Evolutionary conservation across 352 stramenopile genomes (phyloP).

Genomic region (Thraustochytrium striatum): DNA sequence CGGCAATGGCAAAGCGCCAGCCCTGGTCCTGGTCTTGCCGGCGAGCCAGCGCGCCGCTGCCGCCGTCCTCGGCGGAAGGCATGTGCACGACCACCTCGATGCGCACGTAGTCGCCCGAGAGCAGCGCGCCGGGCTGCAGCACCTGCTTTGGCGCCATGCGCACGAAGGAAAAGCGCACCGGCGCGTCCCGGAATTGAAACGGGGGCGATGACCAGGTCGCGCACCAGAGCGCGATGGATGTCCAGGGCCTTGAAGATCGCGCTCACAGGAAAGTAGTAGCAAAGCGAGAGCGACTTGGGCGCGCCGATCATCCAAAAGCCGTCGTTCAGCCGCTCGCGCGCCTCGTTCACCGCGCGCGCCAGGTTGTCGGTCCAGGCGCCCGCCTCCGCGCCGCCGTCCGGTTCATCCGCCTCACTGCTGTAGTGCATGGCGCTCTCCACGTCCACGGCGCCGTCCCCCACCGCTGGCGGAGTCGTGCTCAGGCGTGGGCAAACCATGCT

Average conservation of each 20-base stretch:
- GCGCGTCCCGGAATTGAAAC: conserved; percentile 15
- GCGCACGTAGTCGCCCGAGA: conserved; percentile 6
- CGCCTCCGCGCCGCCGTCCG: too few species aligned
- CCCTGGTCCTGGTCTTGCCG: background rate
- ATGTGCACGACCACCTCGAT: conserved; percentile 7
- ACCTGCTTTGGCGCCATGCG: conserved; percentile 13
- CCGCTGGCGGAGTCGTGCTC: background rate
- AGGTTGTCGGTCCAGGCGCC: background rate
- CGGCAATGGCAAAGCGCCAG: conserved; percentile 14
- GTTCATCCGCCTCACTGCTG: too few species aligned
- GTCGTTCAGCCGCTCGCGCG: conserved; percentile 15
- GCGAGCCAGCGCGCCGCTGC: background rate
- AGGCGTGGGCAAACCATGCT: background rate
- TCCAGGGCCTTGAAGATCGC: conserved; percentile 30
- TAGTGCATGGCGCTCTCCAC: too few species aligned
- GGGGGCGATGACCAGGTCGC: conserved; percentile 29
- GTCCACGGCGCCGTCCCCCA: background rate
- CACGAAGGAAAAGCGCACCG: conserved; percentile 25
- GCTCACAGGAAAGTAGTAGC: conserved; percentile 22
- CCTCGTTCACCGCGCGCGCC: background rate
- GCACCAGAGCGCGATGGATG: conserved; percentile 34
- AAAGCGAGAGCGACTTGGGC: background rate
- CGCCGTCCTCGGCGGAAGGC: background rate
- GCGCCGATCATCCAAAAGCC: conserved; percentile 11
- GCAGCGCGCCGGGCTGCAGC: background rate